Evolutionary conservation across 257 asterid genomes (phyloP).

Genomic region (Petunia secreta): DNA sequence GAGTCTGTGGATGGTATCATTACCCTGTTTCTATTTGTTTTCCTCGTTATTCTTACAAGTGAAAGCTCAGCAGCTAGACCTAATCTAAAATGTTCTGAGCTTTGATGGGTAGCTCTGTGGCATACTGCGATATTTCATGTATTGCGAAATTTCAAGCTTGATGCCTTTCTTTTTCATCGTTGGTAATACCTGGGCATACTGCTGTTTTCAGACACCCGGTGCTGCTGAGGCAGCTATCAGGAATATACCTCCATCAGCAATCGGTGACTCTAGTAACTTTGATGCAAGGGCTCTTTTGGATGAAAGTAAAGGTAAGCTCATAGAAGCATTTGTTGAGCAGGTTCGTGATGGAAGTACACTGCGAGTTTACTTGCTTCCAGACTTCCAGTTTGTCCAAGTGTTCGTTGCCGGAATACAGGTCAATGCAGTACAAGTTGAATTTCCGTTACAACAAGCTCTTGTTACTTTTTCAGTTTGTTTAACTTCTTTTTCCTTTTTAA

Average conservation of each 20-base stretch:
- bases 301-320: slow-evolving; percentile 76
- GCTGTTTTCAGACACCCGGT: slow-evolving; percentile 68
- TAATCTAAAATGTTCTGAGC: background rate
- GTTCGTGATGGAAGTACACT: slow-evolving; percentile 96
- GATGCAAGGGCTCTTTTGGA: slow-evolving; percentile 78
- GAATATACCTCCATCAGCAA: slow-evolving; percentile 29
- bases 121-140: background rate
- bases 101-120: background rate
- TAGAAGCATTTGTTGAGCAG: slow-evolving; percentile 95
- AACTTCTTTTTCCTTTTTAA: slow-evolving; percentile 17
- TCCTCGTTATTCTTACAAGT: slow-evolving; percentile 14
- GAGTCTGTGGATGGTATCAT: background rate
- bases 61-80: slow-evolving; percentile 9
- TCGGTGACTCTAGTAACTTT: slow-evolving; percentile 50
- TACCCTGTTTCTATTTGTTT: background rate
- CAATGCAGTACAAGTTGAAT: slow-evolving; percentile 4
- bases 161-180: background rate
- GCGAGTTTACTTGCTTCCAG: slow-evolving; percentile 93
- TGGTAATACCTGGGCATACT: slow-evolving; percentile 19
- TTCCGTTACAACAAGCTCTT: background rate
- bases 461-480: slow-evolving; percentile 3
- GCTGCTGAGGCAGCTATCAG: slow-evolving; percentile 78
- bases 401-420: slow-evolving; percentile 96
- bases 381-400: slow-evolving; percentile 86
- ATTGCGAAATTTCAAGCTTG: background rate